Evolutionary conservation across 2,329 filamentous ascomycete genomes (phyloP).

Genomic region (Fusarium sp.): DNA sequence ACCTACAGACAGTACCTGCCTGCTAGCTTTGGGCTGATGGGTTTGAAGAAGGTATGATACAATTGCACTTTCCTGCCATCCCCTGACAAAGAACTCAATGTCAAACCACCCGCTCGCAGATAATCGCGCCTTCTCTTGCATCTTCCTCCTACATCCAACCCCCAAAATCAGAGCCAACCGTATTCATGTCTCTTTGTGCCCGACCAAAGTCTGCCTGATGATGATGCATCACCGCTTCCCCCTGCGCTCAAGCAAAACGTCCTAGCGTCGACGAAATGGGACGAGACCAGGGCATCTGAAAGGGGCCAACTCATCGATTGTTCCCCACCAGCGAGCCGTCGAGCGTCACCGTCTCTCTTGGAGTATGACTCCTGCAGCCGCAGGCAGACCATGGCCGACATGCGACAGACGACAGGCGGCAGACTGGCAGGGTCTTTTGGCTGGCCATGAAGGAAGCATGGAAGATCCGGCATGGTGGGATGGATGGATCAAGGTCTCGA

Average conservation of each 20-base stretch:
- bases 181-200: conserved; percentile 36
- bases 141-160: conserved; percentile 20
- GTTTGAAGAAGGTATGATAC: not conserved
- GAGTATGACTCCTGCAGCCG: conserved; percentile 39
- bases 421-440: conserved; percentile 31
- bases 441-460: conserved; percentile 22
- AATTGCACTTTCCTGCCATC: conserved; percentile 12
- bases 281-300: conserved; percentile 43
- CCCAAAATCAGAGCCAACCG: conserved; percentile 5
- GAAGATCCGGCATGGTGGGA: conserved; percentile 27
- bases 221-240: conserved; percentile 44
- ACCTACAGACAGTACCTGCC: not conserved
- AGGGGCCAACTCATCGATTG: conserved; percentile 45
- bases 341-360: conserved; percentile 44
- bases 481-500: conserved; percentile 27
- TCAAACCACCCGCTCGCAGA: conserved; percentile 9
- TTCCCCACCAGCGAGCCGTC: conserved; percentile 41
- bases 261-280: conserved; percentile 42
- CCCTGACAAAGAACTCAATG: conserved; percentile 17
- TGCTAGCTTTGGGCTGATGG: conserved; percentile 1
- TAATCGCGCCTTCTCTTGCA: conserved; percentile 8
- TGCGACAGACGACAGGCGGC: conserved; percentile 13
- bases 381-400: conserved; percentile 26
- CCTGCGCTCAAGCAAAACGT: conserved; percentile 36
- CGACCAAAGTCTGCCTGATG: conserved; percentile 43